Evolutionary conservation across 345 rosid species (phyloP).

Genomic region (Brassica cretica): DNA sequence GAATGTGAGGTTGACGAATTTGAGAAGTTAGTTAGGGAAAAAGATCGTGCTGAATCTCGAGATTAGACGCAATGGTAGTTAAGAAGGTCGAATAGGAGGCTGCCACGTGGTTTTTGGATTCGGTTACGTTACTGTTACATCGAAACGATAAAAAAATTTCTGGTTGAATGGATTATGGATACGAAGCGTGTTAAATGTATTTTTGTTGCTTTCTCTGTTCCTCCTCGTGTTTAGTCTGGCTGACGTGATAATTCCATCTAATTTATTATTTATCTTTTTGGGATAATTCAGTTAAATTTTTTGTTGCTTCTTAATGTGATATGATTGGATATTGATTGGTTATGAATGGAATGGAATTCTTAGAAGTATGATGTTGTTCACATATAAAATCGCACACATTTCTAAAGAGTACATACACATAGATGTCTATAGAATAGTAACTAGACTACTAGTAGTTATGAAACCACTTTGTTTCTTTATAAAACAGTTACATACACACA

Average conservation of each 20-base stretch:
- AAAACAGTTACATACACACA: conserved; percentile 13
- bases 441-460: background rate
- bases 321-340: background rate
- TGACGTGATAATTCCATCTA: background rate
- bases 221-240: background rate
- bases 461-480: conserved; percentile 2
- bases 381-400: background rate
- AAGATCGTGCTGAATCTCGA: background rate
- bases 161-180: background rate
- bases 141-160: background rate
- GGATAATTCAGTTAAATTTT: background rate
- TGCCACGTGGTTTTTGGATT: background rate
- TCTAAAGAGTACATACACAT: background rate
- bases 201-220: background rate
- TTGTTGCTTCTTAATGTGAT: background rate
- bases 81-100: background rate
- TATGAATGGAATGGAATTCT: background rate
- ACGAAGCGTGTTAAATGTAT: background rate
- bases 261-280: background rate
- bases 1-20: background rate
- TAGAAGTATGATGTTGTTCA: background rate
- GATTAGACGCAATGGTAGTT: background rate
- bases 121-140: background rate
- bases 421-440: background rate
- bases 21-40: background rate